Percentiles rank a stretch among this genome's conserved stretches.
phyloP scores from a whole-genome alignment of 2,329 filamentous ascomycete species.

The Neofusicoccum ribis region DNA sequence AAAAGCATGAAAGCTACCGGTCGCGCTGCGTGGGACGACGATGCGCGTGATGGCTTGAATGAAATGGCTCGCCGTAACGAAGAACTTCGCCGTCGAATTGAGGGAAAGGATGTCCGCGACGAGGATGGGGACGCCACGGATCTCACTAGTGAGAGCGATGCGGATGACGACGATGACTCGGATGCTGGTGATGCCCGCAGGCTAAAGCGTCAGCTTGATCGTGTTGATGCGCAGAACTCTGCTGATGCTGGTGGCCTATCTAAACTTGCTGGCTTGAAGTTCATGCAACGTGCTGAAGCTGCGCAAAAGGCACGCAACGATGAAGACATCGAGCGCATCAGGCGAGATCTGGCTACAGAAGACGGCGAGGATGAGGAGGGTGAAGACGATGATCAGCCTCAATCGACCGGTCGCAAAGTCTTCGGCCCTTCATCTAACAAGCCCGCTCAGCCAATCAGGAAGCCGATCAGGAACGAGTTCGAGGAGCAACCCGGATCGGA shows the following conservation, averaged over 20 bases:
- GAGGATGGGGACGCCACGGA: constrained; percentile 52
- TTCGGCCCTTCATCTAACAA: constrained; percentile 58
- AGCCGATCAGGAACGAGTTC: constrained; percentile 53
- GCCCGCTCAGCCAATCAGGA: constrained; percentile 29
- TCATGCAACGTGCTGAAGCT: constrained; percentile 89
- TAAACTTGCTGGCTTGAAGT: constrained; percentile 80
- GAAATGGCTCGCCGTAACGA: constrained; percentile 83
- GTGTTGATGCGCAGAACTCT: constrained; percentile 50
- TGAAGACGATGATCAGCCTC: constrained; percentile 48
- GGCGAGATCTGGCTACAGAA: constrained; percentile 66
- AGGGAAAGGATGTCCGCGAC: constrained; percentile 64
- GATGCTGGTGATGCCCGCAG: constrained; percentile 58
- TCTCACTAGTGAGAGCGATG: constrained; percentile 53
- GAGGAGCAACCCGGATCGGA: constrained; percentile 60
- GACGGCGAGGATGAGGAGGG: constrained; percentile 54
- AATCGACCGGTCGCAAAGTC: constrained; percentile 66
- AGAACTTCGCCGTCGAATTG: constrained; percentile 76
- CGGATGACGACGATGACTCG: constrained; percentile 63
- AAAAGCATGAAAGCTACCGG: constrained; percentile 79
- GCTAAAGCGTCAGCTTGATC: constrained; percentile 37
- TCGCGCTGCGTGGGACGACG: constrained; percentile 83
- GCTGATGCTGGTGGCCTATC: constrained; percentile 56
- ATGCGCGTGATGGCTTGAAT: constrained; percentile 72
- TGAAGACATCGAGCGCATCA: constrained; percentile 60
- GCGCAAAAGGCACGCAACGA: constrained; percentile 78